A percentile compares a stretch with the other conserved stretches of the same genome.
Conservation (phyloP, 805 yeast species). For the Cyberlindnera nakhonratchasimensis region DNA sequence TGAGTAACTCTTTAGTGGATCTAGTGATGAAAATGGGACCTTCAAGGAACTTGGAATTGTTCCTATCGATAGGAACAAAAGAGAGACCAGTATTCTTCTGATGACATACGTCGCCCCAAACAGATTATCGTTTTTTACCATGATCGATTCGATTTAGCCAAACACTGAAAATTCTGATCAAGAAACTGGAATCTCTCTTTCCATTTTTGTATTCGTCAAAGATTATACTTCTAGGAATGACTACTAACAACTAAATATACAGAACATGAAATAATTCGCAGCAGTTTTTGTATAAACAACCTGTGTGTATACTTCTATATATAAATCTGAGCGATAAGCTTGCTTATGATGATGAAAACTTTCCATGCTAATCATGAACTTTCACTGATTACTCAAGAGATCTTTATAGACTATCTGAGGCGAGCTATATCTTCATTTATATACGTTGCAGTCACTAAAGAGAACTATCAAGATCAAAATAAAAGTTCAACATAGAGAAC, state of each 20-base stretch:
- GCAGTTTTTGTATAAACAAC: not conserved
- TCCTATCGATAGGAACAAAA: too few species aligned
- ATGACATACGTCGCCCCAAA: conserved; percentile 33
- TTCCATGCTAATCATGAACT: conserved; percentile 29
- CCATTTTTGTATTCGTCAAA: not conserved
- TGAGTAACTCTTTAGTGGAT: conserved; percentile 6
- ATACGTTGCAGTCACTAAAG: not conserved
- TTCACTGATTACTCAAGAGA: conserved; percentile 22
- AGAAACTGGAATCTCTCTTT: not conserved
- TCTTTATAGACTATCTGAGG: conserved; percentile 20
- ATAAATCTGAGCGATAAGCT: conserved; percentile 1
- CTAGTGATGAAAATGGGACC: too few species aligned
- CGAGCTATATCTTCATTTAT: conserved; percentile 7
- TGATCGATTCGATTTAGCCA: conserved; percentile 32
- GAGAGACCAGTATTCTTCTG: conserved; percentile 10
- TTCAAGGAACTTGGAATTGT: too few species aligned
- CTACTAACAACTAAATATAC: not conserved
- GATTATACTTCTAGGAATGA: not conserved
- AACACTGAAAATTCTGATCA: conserved; percentile 33
- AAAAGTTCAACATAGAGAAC: not conserved
- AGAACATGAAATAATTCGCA: not conserved
- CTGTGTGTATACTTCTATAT: not conserved
- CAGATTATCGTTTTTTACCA: conserved; percentile 31
- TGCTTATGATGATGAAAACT: conserved; percentile 26
- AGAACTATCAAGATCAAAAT: too few species aligned